phyloP scores from a whole-genome alignment of 2,329 filamentous ascomycete genomes.

The Septoria petroselini region DNA sequence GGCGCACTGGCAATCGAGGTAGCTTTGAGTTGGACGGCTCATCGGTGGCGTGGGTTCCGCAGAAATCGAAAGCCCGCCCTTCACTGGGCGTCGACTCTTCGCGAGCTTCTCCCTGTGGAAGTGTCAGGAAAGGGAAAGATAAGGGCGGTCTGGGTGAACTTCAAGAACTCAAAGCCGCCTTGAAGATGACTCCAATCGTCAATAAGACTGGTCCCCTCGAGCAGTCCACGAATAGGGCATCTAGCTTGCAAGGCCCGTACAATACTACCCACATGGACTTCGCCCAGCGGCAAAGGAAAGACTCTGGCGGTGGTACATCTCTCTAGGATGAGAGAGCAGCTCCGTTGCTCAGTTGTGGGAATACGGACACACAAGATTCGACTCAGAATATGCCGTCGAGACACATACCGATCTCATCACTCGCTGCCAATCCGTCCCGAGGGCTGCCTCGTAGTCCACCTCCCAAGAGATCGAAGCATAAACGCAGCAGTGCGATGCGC shows the following conservation, averaged over 20 bases:
- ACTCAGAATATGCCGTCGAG: background rate
- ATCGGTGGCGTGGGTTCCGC: conserved; percentile 20
- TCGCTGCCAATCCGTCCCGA: background rate
- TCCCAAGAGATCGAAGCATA: conserved; percentile 4
- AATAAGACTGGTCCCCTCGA: conserved; percentile 19
- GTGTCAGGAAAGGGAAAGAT: background rate
- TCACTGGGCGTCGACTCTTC: conserved; percentile 8
- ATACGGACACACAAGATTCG: no score
- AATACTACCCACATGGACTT: conserved; percentile 9
- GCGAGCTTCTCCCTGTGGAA: conserved; percentile 5
- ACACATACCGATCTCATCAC: conserved; percentile 6
- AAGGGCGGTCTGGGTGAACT: conserved; percentile 3
- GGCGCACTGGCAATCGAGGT: background rate
- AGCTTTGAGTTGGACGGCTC: conserved; percentile 21
- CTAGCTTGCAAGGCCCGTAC: conserved; percentile 15
- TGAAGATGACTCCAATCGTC: conserved; percentile 26
- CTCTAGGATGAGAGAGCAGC: background rate
- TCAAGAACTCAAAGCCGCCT: conserved; percentile 17
- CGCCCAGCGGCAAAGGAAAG: conserved; percentile 8
- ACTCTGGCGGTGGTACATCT: background rate
- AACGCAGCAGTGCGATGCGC: conserved; percentile 11
- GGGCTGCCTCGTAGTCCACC: conserved; percentile 5
- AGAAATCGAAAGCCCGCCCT: conserved; percentile 18
- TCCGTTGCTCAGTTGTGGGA: background rate
- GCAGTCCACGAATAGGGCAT: conserved; percentile 22